phyloP scores from a whole-genome alignment of 2,329 filamentous ascomycete species.

The Aspergillus texensis region DNA sequence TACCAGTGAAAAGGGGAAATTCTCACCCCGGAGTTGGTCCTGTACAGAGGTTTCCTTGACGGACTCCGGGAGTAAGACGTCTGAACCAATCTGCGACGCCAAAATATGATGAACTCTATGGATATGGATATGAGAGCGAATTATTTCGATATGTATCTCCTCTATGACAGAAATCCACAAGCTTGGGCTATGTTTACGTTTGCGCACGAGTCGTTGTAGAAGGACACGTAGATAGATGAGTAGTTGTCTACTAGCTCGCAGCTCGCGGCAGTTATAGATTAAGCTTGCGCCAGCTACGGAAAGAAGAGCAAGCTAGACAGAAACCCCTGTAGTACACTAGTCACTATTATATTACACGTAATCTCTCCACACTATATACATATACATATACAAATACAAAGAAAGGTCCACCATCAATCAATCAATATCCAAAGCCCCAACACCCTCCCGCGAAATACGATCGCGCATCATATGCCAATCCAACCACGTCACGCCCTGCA shows the following conservation, averaged over 20 bases:
- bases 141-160: conserved; percentile 2
- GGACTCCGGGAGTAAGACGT: background rate
- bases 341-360: background rate
- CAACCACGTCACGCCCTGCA: conserved; percentile 77
- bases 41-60: background rate
- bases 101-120: conserved; percentile 12
- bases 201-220: background rate
- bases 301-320: too few species aligned
- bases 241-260: too few species aligned
- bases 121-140: conserved; percentile 13
- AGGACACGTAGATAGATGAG: background rate
- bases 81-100: background rate
- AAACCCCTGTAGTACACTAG: too few species aligned
- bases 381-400: background rate
- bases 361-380: background rate
- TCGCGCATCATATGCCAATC: conserved; percentile 63
- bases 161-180: background rate
- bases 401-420: background rate
- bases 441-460: conserved; percentile 27
- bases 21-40: background rate
- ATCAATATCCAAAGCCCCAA: conserved; percentile 17
- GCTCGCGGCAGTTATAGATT: too few species aligned
- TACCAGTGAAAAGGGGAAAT: conserved; percentile 2
- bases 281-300: too few species aligned
- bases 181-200: background rate